Conservation (phyloP, 345 rosid genomes). For the Syzygium aqueum region DNA sequence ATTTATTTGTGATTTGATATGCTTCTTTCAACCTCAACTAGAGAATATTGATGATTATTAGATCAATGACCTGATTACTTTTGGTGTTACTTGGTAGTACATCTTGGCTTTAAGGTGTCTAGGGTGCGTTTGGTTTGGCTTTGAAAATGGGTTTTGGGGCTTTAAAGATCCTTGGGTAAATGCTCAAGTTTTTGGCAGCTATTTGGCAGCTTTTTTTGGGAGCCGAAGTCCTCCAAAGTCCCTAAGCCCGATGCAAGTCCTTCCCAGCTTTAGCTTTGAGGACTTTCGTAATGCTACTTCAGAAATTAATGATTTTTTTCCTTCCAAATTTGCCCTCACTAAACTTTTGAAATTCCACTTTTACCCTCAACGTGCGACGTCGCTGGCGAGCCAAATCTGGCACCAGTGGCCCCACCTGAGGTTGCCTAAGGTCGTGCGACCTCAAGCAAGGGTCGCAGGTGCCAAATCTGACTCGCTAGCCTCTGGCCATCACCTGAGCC, state of each 20-base stretch:
- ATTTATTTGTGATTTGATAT: neutral
- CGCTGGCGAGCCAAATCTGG: neutral
- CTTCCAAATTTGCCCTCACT: neutral
- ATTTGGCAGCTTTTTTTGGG: neutral
- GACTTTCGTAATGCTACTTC: neutral
- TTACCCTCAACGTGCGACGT: neutral
- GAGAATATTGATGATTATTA: neutral
- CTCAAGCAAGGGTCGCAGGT: neutral
- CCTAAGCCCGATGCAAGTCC: neutral
- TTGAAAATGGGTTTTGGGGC: neutral
- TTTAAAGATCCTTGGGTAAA: neutral
- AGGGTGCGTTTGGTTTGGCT: neutral
- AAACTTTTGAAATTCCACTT: neutral
- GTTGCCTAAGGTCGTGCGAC: neutral
- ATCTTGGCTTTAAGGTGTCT: neutral
- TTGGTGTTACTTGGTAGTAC: neutral
- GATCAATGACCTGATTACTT: neutral
- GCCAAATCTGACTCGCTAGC: neutral
- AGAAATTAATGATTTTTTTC: neutral
- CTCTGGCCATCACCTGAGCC: neutral
- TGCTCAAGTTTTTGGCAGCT: neutral
- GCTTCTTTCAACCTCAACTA: neutral
- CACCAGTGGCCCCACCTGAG: rapidly evolving
- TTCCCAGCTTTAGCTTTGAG: neutral
- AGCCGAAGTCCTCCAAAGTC: neutral